Evolutionary conservation across 345 rosid species (phyloP).

Genomic region (Bruguiera parviflora): DNA sequence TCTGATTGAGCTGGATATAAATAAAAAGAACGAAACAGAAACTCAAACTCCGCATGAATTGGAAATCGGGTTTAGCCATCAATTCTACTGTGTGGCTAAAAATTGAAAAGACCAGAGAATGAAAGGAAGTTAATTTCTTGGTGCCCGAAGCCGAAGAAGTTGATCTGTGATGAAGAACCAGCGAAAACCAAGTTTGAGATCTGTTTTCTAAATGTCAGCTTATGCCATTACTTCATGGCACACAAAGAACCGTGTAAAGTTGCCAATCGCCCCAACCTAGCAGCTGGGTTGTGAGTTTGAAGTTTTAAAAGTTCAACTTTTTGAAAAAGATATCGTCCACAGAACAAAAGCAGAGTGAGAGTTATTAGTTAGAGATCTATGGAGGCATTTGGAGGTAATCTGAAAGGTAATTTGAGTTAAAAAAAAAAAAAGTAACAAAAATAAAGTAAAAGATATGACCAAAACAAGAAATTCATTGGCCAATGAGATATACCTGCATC

Average conservation of each 20-base stretch:
- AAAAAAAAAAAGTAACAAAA: constrained; percentile 8
- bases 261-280: neutral
- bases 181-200: constrained; percentile 22
- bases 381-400: neutral
- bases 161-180: constrained; percentile 11
- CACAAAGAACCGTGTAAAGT: neutral
- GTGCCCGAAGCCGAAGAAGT: constrained; percentile 4
- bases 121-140: neutral
- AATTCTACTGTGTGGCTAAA: neutral
- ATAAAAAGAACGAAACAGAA: neutral
- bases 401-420: neutral
- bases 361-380: neutral
- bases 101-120: neutral
- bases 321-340: neutral
- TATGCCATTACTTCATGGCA: neutral
- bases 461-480: neutral
- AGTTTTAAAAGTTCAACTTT: no score
- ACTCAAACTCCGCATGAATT: neutral
- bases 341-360: constrained; percentile 8
- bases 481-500: constrained; percentile 54
- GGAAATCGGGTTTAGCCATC: neutral
- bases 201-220: constrained; percentile 6
- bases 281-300: no score
- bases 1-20: neutral
- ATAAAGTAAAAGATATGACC: neutral